phyloP scores from a whole-genome alignment of 345 rosid species.

The Melastoma malabathricum region DNA sequence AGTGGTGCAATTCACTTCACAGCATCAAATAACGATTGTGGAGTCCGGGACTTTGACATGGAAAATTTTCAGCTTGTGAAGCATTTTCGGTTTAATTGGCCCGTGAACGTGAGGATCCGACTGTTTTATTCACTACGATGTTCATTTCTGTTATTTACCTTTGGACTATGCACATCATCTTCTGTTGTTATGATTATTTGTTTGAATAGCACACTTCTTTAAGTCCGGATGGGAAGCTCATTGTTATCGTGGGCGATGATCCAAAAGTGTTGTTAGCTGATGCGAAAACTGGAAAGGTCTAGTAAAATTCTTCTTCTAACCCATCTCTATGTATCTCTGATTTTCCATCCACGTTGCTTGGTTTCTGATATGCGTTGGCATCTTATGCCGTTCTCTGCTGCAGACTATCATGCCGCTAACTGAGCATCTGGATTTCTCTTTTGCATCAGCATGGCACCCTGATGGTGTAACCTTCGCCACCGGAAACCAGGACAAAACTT shows the following conservation, averaged over 20 bases:
- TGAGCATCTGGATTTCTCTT: constrained; percentile 68
- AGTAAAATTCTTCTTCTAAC: background rate
- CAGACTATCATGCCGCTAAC: constrained; percentile 33
- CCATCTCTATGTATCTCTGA: background rate
- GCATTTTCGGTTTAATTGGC: constrained; percentile 55
- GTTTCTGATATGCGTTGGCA: background rate
- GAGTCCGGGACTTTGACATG: constrained; percentile 74
- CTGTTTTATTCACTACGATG: background rate
- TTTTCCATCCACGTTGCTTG: background rate
- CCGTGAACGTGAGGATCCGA: constrained; percentile 48
- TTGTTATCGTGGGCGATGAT: constrained; percentile 60
- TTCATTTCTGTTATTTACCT: too few species aligned
- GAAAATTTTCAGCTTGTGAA: constrained; percentile 53
- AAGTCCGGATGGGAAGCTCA: constrained; percentile 63
- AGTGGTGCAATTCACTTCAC: constrained; percentile 68
- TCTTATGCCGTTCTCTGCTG: constrained; percentile 4
- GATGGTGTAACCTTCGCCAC: constrained; percentile 64
- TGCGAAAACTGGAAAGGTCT: constrained; percentile 47
- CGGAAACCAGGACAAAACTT: constrained; percentile 77
- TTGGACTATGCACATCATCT: too few species aligned
- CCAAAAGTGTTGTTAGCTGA: constrained; percentile 58
- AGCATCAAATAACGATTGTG: constrained; percentile 73
- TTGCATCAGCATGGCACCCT: constrained; percentile 82
- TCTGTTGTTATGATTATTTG: background rate
- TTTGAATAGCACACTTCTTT: constrained; percentile 52